A percentile compares a stretch with the other conserved stretches of the same genome.
These are phyloP conservation scores for Podospora fimiseda DNA, from an alignment of 495 filamentous ascomycete species.

Conservation along the genomic window DNA sequence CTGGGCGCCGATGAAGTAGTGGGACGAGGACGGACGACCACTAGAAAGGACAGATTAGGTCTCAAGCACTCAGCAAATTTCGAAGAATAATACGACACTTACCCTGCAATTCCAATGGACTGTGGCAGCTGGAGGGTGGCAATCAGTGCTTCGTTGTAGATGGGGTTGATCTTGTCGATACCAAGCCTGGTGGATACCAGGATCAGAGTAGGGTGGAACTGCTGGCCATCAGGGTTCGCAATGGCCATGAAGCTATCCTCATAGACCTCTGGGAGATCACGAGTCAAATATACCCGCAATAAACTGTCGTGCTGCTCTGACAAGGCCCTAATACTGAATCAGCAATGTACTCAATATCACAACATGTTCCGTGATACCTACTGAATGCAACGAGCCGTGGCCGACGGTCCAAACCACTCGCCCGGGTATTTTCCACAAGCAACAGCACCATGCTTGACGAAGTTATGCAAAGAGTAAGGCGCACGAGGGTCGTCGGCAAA, in stretches of 20 bases:
- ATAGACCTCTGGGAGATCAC: constrained; percentile 86
- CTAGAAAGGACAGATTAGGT: constrained; percentile 42
- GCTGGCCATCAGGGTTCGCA: constrained; percentile 55
- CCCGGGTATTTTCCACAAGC: constrained; percentile 92
- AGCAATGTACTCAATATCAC: constrained; percentile 10
- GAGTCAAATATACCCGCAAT: constrained; percentile 80
- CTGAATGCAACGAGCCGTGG: constrained; percentile 94
- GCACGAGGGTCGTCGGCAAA: constrained; percentile 86
- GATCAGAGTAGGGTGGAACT: constrained; percentile 78
- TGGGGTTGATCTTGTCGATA: constrained; percentile 85
- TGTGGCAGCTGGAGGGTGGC: constrained; percentile 75
- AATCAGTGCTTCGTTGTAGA: constrained; percentile 87
- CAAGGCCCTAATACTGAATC: constrained; percentile 54
- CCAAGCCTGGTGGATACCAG: constrained; percentile 83
- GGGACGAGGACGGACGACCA: constrained; percentile 87
- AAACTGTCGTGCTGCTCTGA: constrained; percentile 52
- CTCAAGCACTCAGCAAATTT: no score
- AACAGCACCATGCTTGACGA: constrained; percentile 79
- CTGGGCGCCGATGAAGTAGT: constrained; percentile 97
- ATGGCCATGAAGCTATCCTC: constrained; percentile 76
- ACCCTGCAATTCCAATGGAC: constrained; percentile 94
- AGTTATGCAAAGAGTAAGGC: constrained; percentile 91
- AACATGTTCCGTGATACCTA: constrained; percentile 39
- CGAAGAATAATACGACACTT: no score
- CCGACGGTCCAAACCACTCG: constrained; percentile 99